Evolutionary conservation across 805 yeast genomes (phyloP).

Genomic region (Yarrowia bubula): DNA sequence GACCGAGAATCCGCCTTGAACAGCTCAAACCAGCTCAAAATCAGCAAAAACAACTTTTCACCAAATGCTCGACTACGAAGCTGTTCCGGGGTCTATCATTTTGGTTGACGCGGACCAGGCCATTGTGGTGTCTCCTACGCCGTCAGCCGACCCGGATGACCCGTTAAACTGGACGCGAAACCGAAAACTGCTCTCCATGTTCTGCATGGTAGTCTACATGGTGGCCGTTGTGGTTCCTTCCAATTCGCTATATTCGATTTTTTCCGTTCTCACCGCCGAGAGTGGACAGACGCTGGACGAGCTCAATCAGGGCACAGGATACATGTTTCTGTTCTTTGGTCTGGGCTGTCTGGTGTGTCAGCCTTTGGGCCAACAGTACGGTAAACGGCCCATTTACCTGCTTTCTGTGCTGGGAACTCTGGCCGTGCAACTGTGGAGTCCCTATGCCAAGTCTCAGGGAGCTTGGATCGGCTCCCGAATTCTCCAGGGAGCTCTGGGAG

Average conservation of each 20-base stretch:
- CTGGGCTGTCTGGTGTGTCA: constrained; percentile 53
- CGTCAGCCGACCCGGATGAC: constrained; percentile 66
- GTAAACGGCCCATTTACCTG: constrained; percentile 49
- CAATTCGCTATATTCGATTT: constrained; percentile 43
- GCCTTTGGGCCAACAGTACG: constrained; percentile 51
- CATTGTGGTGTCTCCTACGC: constrained; percentile 51
- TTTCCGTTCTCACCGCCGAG: constrained; percentile 44
- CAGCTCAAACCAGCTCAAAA: neutral
- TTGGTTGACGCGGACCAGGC: constrained; percentile 39
- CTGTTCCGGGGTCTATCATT: constrained; percentile 33
- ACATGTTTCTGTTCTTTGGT: constrained; percentile 52
- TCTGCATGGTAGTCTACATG: constrained; percentile 42
- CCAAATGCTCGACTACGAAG: constrained; percentile 22
- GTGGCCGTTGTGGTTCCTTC: constrained; percentile 48
- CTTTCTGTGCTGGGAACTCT: constrained; percentile 44
- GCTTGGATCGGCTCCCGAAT: constrained; percentile 45
- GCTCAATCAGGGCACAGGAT: constrained; percentile 51
- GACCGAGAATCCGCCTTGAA: neutral
- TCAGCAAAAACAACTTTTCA: neutral
- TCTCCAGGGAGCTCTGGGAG: constrained; percentile 57
- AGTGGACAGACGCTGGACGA: constrained; percentile 43
- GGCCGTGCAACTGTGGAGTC: constrained; percentile 46
- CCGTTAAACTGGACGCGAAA: constrained; percentile 60
- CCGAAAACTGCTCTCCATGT: constrained; percentile 50
- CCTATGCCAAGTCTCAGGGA: constrained; percentile 41